phyloP scores from a whole-genome alignment of 2,329 filamentous ascomycete species.

The Tolypocladium endophyticum region DNA sequence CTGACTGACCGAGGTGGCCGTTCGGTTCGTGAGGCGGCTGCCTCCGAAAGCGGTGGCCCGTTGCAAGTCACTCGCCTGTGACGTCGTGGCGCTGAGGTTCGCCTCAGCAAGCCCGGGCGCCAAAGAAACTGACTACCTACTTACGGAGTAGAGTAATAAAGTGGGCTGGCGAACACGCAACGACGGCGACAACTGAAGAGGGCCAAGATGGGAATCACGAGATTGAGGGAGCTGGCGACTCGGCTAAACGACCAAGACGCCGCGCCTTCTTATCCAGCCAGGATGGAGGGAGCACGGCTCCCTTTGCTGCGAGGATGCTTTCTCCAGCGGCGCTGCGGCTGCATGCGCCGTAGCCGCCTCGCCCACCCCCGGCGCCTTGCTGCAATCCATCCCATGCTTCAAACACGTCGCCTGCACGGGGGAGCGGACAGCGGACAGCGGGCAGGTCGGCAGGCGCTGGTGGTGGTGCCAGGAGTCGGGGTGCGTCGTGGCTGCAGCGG shows the following conservation, averaged over 20 bases:
- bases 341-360: neutral
- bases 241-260: neutral
- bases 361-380: neutral
- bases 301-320: neutral
- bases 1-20: neutral
- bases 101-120: neutral
- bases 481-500: neutral
- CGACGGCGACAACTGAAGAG: neutral
- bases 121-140: neutral
- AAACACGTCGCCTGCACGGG: neutral
- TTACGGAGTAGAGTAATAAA: too few relatives aligned
- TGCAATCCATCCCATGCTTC: neutral
- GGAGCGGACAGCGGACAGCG: neutral
- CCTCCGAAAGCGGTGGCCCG: slow-evolving; percentile 2
- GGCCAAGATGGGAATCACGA: neutral
- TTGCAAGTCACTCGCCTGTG: neutral
- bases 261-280: neutral
- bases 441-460: neutral
- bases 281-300: neutral
- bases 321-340: neutral
- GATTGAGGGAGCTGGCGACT: neutral
- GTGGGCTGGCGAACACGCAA: neutral
- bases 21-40: neutral
- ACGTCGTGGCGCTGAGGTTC: slow-evolving; percentile 3
- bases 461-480: neutral